Evolutionary conservation across 2,329 filamentous ascomycete species (phyloP), one percentile per base, ranked within the genome.

Genomic region (Arthrobotrys conoides): DNA sequence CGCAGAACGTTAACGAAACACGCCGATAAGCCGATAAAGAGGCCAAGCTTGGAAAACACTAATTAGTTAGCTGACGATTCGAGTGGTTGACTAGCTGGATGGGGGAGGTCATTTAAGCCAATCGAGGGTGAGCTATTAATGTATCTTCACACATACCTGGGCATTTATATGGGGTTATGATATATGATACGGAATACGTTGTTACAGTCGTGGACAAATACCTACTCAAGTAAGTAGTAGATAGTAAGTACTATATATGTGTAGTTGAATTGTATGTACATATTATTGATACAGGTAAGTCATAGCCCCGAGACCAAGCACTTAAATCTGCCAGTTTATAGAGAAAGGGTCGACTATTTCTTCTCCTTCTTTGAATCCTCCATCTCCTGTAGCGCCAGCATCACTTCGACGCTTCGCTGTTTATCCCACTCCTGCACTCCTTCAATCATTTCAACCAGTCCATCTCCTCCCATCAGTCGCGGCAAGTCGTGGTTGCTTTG

Each of bases 401-500:
- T 85, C 4, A 88, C 88, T 83, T 92, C 88, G 44, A 97, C 89
- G 80, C 97, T 94, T 80, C 88, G 88, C 79, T 91, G 90, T 51
- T 90, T 87, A 80, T 96, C 87, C 93, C 93, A 97, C 51, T 88
- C 87, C 81, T 88, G 88, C 12, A 95, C 92, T 80, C 92, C 93
- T 18, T 91, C 89, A 88, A 97, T 93, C 80, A 97, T 86, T 67
- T 87, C 89, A 59, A 93, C 91, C 51, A 97, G 86, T 10, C 87
- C 89, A 72, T 92, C 90, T 12, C 94, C 94, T 59, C 88, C 89
- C 68, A 97, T 87, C n/a, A 97, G 91, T 82, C 92, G 89, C 64
- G 93, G 90, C 79, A 97, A 85, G 83, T 94, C 93, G 83, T 95
- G 90, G 14, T 94, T 88, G 71, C 94, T 94, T 46, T 92, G 84